Evolutionary conservation across 2,329 filamentous ascomycete species (phyloP).

Genomic region (Claviceps cyperi): DNA sequence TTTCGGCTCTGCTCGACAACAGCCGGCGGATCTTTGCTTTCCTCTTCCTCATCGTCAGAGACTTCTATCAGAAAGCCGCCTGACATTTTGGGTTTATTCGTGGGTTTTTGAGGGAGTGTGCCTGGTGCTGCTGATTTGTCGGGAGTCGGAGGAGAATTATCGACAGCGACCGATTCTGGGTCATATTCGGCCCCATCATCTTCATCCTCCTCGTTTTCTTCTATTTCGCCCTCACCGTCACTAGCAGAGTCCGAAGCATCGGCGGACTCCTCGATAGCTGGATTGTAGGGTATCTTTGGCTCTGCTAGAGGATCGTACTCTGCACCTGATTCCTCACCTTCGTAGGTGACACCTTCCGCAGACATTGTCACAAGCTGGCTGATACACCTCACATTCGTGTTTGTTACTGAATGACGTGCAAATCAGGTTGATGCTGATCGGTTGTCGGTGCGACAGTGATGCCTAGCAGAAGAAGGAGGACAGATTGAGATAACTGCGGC

Average conservation of each 20-base stretch:
- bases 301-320: constrained; percentile 42
- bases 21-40: constrained; percentile 11
- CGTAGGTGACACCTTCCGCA: constrained; percentile 32
- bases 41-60: constrained; percentile 41
- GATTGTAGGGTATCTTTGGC: constrained; percentile 34
- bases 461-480: neutral
- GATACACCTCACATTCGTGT: neutral
- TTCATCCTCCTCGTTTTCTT: constrained; percentile 35
- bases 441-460: neutral
- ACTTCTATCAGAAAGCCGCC: constrained; percentile 47
- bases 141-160: constrained; percentile 23
- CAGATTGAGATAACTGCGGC: neutral
- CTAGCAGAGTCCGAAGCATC: constrained; percentile 31
- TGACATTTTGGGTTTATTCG: constrained; percentile 42
- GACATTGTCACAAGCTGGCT: constrained; percentile 15
- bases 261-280: constrained; percentile 37
- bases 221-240: constrained; percentile 33
- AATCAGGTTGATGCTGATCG: neutral
- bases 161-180: constrained; percentile 37
- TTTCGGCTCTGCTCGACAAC: neutral
- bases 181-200: constrained; percentile 45
- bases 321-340: constrained; percentile 37
- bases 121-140: constrained; percentile 15
- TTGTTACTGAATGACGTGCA: neutral
- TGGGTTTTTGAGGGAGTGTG: constrained; percentile 14